Conservation (phyloP, 805 yeast genomes). For the Millerozyma acaciae region DNA sequence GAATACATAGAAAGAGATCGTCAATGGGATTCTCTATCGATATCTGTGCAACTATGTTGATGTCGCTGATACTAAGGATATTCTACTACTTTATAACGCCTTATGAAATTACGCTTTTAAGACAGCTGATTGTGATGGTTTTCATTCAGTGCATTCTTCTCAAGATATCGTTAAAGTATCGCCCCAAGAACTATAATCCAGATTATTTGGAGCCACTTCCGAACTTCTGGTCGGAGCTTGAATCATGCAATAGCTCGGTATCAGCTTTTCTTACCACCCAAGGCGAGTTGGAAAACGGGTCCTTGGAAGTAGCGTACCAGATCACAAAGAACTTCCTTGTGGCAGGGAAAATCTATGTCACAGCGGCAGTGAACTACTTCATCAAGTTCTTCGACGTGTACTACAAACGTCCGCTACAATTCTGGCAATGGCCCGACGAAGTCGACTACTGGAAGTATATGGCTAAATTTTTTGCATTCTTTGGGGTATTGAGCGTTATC, state of each 20-base stretch:
- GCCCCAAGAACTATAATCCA: conserved; percentile 39
- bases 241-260: conserved; percentile 12
- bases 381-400: conserved; percentile 67
- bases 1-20: conserved; percentile 60
- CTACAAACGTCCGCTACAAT: conserved; percentile 57
- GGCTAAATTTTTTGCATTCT: conserved; percentile 37
- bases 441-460: conserved; percentile 62
- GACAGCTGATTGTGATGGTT: conserved; percentile 86
- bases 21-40: conserved; percentile 86
- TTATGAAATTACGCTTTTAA: conserved; percentile 69
- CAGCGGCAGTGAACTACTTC: conserved; percentile 19
- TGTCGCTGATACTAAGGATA: conserved; percentile 69
- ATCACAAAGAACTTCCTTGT: conserved; percentile 8
- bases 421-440: conserved; percentile 85
- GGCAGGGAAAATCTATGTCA: conserved; percentile 8
- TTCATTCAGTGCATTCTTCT: conserved; percentile 66
- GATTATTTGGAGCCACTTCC: conserved; percentile 28
- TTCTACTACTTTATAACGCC: conserved; percentile 77
- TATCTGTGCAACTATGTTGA: conserved; percentile 86
- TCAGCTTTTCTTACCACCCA: conserved; percentile 15
- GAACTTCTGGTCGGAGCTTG: conserved; percentile 24
- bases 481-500: conserved; percentile 38
- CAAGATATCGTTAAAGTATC: conserved; percentile 55
- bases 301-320: conserved; percentile 1
- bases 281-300: conserved; percentile 6